Conservation (phyloP, 768 basidiomycete genomes). For the Auricularia cornea region DNA sequence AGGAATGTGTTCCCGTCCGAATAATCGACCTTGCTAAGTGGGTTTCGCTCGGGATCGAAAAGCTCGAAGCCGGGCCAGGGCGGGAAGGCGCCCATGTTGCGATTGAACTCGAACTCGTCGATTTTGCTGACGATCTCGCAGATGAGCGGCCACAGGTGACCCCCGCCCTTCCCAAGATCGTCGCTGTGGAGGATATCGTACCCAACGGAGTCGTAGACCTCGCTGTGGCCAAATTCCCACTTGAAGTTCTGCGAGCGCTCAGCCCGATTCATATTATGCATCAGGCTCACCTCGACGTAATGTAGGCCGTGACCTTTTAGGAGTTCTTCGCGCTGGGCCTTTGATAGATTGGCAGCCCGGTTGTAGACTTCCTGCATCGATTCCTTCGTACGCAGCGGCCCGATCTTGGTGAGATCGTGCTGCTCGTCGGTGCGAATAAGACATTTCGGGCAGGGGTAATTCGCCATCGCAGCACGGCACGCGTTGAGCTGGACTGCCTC, state of each 20-base stretch:
- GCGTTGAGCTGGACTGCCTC: conserved; percentile 21
- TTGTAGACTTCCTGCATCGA: conserved; percentile 14
- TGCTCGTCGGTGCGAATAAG: too few species aligned
- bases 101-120: not conserved
- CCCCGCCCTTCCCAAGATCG: conserved; percentile 21
- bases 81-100: conserved; percentile 22
- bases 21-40: conserved; percentile 8
- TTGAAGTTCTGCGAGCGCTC: conserved; percentile 16
- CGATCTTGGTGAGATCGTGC: conserved; percentile 12
- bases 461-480: conserved; percentile 18
- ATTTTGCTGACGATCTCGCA: conserved; percentile 2
- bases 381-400: conserved; percentile 12
- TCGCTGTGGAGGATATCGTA: conserved; percentile 24
- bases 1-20: conserved; percentile 19
- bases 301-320: conserved; percentile 17
- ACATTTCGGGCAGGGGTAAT: conserved; percentile 25
- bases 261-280: not conserved
- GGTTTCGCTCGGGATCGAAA: conserved; percentile 10
- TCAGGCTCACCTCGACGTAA: conserved; percentile 13
- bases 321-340: conserved; percentile 12
- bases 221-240: conserved; percentile 19
- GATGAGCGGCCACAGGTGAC: conserved; percentile 18
- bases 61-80: conserved; percentile 22
- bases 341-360: conserved; percentile 10
- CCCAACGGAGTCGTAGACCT: conserved; percentile 16